Evolutionary conservation across 2,329 filamentous ascomycete genomes (phyloP).

Genomic region (Chaetomium sp.): DNA sequence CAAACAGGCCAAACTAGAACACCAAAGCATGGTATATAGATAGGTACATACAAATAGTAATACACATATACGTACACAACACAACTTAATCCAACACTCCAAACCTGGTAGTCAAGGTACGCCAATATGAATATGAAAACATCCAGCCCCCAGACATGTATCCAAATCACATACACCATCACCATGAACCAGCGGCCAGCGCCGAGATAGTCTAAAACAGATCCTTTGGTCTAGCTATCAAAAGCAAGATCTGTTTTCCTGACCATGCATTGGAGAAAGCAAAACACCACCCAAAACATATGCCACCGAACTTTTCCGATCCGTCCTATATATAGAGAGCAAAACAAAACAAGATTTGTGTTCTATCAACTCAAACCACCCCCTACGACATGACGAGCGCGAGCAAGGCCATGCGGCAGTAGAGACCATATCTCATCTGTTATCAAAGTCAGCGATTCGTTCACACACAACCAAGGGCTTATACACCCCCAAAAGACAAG

Average conservation of each 20-base stretch:
- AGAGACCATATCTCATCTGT: slow-evolving; percentile 96
- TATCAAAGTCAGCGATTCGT: slow-evolving; percentile 44
- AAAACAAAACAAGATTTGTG: slow-evolving; percentile 6
- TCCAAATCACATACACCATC: slow-evolving; percentile 17
- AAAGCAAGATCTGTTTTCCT: background rate
- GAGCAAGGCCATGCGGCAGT: slow-evolving; percentile 96
- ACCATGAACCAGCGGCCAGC: slow-evolving; percentile 17
- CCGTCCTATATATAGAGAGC: slow-evolving; percentile 7
- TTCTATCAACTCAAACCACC: background rate
- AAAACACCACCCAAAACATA: background rate
- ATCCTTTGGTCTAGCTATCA: slow-evolving; percentile 19
- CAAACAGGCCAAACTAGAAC: no score
- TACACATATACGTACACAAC: background rate
- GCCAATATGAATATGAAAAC: background rate
- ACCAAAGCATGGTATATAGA: no score
- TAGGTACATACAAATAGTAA: background rate
- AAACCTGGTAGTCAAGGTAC: background rate
- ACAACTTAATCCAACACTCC: background rate
- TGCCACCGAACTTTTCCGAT: slow-evolving; percentile 1
- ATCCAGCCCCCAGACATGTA: background rate
- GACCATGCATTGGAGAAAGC: background rate
- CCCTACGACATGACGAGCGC: slow-evolving; percentile 77
- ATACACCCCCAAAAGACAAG: background rate
- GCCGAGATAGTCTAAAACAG: slow-evolving; percentile 13
- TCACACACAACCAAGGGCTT: slow-evolving; percentile 11